Percentiles rank a stretch among this genome's conserved stretches.
Conservation (phyloP, 345 rosid genomes). For the Rhodomyrtus tomentosa region DNA sequence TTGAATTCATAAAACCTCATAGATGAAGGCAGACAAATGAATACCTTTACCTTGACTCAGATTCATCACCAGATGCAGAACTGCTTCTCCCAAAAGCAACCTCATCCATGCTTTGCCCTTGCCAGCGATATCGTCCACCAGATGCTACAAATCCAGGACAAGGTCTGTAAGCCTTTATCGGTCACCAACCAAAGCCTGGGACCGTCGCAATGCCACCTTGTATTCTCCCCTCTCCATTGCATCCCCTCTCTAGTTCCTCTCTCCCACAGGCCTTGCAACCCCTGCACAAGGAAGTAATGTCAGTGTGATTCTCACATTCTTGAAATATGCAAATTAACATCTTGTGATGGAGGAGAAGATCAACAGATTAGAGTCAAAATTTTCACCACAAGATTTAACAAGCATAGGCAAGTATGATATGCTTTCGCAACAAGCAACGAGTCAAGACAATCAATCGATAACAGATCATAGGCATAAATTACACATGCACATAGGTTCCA, state of each 20-base stretch:
- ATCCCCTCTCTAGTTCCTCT: constrained; percentile 70
- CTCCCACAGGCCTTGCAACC: constrained; percentile 80
- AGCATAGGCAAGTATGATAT: not conserved
- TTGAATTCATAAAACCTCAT: not conserved
- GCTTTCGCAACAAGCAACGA: not conserved
- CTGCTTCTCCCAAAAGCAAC: constrained; percentile 54
- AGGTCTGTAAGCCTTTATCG: constrained; percentile 90
- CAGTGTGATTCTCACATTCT: not conserved
- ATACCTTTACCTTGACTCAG: constrained; percentile 18
- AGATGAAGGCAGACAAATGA: not conserved
- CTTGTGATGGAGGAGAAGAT: not conserved
- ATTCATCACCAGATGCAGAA: constrained; percentile 5
- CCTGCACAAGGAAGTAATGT: constrained; percentile 14
- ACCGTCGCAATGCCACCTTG: constrained; percentile 96
- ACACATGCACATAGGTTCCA: not conserved
- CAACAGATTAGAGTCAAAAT: not conserved
- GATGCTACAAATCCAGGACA: constrained; percentile 83
- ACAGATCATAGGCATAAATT: not conserved
- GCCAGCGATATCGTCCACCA: constrained; percentile 69
- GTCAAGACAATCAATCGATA: not conserved
- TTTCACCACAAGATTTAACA: not conserved
- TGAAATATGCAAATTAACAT: not conserved
- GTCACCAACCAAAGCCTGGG: constrained; percentile 99
- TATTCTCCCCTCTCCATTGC: constrained; percentile 89
- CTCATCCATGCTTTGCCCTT: constrained; percentile 93